Base-by-base conservation (phyloP, 441 rosid genomes). In the Euphorbia schlechtendalii region DNA sequence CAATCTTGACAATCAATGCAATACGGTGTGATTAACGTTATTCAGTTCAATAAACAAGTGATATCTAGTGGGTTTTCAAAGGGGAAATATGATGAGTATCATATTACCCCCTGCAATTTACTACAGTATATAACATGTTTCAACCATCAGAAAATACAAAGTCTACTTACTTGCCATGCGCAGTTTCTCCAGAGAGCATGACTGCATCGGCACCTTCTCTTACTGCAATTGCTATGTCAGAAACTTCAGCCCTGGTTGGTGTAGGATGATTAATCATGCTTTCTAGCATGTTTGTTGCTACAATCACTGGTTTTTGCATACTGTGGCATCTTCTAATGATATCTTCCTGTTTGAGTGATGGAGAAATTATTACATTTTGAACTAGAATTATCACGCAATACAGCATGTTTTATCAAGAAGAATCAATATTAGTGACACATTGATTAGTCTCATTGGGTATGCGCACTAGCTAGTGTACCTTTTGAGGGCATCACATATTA, bases 161-260 rank as follows among this genome's bases (percentile, higher is more conserved):
- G 45, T 52, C 61, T 28, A 74, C 89, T 84, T 71, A 93, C 99
- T 84, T 88, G 79, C 99, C 97, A 18, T 90, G 99, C 25, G 99
- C 99, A 71, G 99, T 93, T 86, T 93, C 99, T 78, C 97, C 97
- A 63, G 97, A 93, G 63, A 93, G 95, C 97, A 93, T 93, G 81
- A 93, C 70, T 56, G 97, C 95, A 77, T 93, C 99, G 64, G 97
- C 86, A 59, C 97, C 97, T 79, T 90, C 97, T 60, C 93, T 86
- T 36, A 93, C 97, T 59, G 99, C 97, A 73, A 93, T 88, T 55
- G 99, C 95, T 49, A 93, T 90, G 73, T 93, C 99, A 30, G 97
- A 85, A 67, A 93, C 99, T 84, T 93, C 99, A n/a, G 99, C 99
- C 77, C 99, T 86, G 62, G 99, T 93, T 59, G 99, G 99, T 15